A percentile compares a stretch with the other conserved stretches of the same genome.
These are phyloP conservation scores for Raphanus hybrid DNA, from an alignment of 441 rosid genomes.

Conservation along the genomic window DNA sequence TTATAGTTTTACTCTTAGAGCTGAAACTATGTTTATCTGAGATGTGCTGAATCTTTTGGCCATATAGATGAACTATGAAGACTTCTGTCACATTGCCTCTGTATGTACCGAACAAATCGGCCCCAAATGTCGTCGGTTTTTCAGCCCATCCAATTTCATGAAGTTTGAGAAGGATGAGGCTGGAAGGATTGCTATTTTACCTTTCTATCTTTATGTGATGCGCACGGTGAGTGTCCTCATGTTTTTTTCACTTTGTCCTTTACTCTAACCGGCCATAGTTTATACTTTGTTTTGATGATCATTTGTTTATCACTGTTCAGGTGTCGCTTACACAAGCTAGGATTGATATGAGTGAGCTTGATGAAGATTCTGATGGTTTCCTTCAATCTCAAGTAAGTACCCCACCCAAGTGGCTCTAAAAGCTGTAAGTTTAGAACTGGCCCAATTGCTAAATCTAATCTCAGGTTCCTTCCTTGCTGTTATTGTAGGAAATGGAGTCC, in stretches of 20 bases:
- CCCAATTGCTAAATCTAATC: conserved; percentile 3
- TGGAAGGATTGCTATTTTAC: conserved; percentile 97
- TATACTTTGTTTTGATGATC: conserved; percentile 19
- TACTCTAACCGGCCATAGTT: conserved; percentile 8
- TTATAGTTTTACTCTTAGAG: neutral
- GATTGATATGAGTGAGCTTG: conserved; percentile 99
- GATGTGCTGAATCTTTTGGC: conserved; percentile 20
- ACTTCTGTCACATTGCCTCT: conserved; percentile 97
- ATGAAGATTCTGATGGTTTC: conserved; percentile 98
- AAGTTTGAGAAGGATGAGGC: conserved; percentile 99
- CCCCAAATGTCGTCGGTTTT: conserved; percentile 93
- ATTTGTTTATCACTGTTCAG: conserved; percentile 50
- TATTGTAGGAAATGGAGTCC: conserved; percentile 93
- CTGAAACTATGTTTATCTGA: conserved; percentile 19
- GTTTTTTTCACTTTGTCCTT: conserved; percentile 1
- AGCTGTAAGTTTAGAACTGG: neutral
- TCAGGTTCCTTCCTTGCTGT: conserved; percentile 21
- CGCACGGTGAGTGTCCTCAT: conserved; percentile 73
- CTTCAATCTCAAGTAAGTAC: conserved; percentile 79
- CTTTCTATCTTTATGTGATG: conserved; percentile 98
- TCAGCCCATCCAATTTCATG: conserved; percentile 99
- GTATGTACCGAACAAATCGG: conserved; percentile 98
- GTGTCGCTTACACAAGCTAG: conserved; percentile 99
- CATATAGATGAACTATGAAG: conserved; percentile 97
- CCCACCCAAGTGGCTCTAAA: conserved; percentile 15